These are phyloP conservation scores for Trichophyton simii DNA, from an alignment of 2,329 filamentous ascomycete species.

Conservation along the genomic window DNA sequence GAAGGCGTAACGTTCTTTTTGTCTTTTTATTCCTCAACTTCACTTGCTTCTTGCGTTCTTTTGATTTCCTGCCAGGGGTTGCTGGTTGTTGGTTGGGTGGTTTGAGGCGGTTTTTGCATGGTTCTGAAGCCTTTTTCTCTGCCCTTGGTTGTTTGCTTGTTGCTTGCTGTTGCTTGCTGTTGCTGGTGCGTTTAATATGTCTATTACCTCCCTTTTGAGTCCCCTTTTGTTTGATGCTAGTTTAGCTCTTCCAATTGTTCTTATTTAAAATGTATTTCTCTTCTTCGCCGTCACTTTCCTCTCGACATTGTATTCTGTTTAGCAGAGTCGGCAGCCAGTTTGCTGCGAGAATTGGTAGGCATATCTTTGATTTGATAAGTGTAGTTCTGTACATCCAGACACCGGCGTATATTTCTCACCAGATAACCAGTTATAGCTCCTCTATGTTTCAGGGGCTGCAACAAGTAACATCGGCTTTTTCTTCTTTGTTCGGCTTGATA, in stretches of 20 bases:
- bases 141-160: no score
- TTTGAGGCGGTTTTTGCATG: neutral
- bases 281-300: neutral
- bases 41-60: neutral
- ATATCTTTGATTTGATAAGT: no score
- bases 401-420: neutral
- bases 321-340: no score
- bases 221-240: neutral
- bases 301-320: no score
- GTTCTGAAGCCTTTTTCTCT: neutral
- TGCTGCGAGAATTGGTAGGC: no score
- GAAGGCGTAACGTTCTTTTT: constrained; percentile 1
- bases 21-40: no score
- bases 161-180: neutral
- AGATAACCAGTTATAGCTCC: no score
- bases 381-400: no score
- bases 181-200: neutral
- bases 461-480: no score
- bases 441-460: no score
- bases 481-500: no score
- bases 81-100: constrained; percentile 2
- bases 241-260: neutral
- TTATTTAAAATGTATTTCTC: neutral
- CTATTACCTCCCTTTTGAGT: neutral
- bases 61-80: constrained; percentile 1